Percentiles rank a stretch among this genome's conserved stretches.
These are phyloP conservation scores for Pleurotus cornucopiae DNA, from an alignment of 768 basidiomycete species.

Conservation along the genomic window DNA sequence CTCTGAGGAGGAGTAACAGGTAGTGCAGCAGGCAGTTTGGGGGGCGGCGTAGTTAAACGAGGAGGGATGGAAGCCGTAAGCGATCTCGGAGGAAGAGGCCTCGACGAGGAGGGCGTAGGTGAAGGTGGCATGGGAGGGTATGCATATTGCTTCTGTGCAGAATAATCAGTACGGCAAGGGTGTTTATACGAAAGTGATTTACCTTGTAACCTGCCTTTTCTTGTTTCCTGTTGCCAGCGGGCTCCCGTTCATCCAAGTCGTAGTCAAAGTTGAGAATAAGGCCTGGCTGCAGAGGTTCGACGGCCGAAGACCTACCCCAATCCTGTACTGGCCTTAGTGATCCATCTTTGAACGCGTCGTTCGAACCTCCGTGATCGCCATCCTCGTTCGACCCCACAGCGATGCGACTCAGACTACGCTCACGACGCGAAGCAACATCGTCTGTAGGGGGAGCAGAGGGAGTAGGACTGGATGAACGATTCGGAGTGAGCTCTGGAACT, in stretches of 20 bases:
- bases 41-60: not conserved
- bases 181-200: slow-evolving; percentile 9
- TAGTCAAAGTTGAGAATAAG: slow-evolving; percentile 31
- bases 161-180: not conserved
- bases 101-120: slow-evolving; percentile 27
- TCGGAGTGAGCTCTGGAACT: slow-evolving; percentile 62
- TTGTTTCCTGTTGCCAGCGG: slow-evolving; percentile 16
- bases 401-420: slow-evolving; percentile 15
- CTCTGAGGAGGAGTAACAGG: slow-evolving; percentile 16
- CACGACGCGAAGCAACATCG: slow-evolving; percentile 25
- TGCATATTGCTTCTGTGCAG: slow-evolving; percentile 26
- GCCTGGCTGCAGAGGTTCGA: slow-evolving; percentile 30
- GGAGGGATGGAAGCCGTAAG: slow-evolving; percentile 2
- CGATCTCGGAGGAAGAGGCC: not conserved
- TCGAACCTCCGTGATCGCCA: slow-evolving; percentile 14
- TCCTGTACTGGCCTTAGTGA: slow-evolving; percentile 39
- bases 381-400: slow-evolving; percentile 21
- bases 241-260: slow-evolving; percentile 13
- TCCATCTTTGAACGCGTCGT: slow-evolving; percentile 25
- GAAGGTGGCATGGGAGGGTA: slow-evolving; percentile 43
- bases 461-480: slow-evolving; percentile 62
- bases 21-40: slow-evolving; percentile 15
- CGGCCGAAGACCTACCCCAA: slow-evolving; percentile 35
- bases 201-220: slow-evolving; percentile 22
- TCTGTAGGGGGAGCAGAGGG: slow-evolving; percentile 33